Base-by-base conservation (phyloP, 768 basidiomycete species). In the Pholiota conissans region DNA sequence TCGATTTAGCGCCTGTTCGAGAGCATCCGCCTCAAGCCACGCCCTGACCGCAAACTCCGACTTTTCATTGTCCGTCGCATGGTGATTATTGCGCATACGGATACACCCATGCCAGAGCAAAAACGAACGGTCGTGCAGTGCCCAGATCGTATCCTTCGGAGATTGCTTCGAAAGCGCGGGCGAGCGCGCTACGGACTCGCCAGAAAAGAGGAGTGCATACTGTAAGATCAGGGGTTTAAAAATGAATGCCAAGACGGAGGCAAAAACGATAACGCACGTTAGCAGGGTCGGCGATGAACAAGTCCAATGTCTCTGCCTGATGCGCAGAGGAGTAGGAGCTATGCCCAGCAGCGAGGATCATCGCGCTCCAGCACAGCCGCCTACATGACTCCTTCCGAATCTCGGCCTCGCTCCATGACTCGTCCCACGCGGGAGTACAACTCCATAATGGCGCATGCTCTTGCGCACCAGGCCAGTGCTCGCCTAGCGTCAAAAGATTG, bases 171-270 rank as follows among this genome's bases (percentile, higher is more conserved):
- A 42, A 18, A 71, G 55, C 20, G 64, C 39, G 10, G 74, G 74
- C 9, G 73, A 76, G 27, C 71, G 71, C 2, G 69, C 71, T 24
- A 84, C 71, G 11, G 82, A 78, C 71, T 91, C 89, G n/a, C 87
- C 89, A 6, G 88, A 85, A 68, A 91, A 91, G 20, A 91, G 72
- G n/a, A 91, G 68, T 0, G 84, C 81, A 67, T 85, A 88, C 89
- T 91, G 63, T 13, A 59, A 27, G 39, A 49, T 49, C 6, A 37
- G 39, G 42, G 29, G 52, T 16, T 8, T 47, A 32, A 22, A 48
- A 16, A 48, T 65, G 24, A 63, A 49, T 28, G 22, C 11, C 3
- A 29, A 46, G 9, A 32, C 30, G 30, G 30, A 32, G 30, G 30
- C 30, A 32, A n/a, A n/a, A n/a, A n/a, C n/a, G 30, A 32, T 13